These are phyloP conservation scores for Allantophomopsis cytisporea DNA, from an alignment of 2,329 filamentous ascomycete genomes.

Conservation along the genomic window DNA sequence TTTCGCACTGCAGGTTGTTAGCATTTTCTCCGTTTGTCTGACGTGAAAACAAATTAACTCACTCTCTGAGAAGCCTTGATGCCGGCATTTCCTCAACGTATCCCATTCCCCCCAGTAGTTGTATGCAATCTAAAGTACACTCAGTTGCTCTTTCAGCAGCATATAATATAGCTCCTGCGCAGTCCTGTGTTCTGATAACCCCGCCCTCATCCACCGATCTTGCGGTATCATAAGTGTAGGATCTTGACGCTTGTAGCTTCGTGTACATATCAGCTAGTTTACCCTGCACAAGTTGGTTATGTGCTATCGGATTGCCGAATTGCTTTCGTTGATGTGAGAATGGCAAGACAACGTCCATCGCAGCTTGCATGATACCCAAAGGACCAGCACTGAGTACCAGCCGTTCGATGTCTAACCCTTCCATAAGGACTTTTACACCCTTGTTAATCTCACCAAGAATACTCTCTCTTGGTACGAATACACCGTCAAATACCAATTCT, in stretches of 20 bases:
- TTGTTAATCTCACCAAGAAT: conserved; percentile 68
- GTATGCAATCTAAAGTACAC: conserved; percentile 75
- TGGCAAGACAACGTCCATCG: conserved; percentile 73
- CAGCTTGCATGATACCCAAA: conserved; percentile 86
- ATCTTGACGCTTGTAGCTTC: conserved; percentile 68
- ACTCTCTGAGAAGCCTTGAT: conserved; percentile 63
- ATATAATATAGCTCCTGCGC: conserved; percentile 86
- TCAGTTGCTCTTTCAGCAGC: conserved; percentile 85
- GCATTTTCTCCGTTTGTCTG: conserved; percentile 3
- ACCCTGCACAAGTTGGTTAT: conserved; percentile 87
- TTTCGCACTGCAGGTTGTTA: conserved; percentile 38
- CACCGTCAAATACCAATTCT: conserved; percentile 79
- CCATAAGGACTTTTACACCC: conserved; percentile 87
- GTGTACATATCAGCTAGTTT: conserved; percentile 97
- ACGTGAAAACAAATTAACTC: conserved; percentile 5
- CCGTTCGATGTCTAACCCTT: conserved; percentile 86
- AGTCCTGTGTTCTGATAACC: conserved; percentile 72
- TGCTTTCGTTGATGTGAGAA: conserved; percentile 84
- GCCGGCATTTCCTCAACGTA: conserved; percentile 94
- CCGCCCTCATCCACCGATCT: conserved; percentile 65
- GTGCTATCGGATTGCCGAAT: conserved; percentile 74
- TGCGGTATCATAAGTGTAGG: conserved; percentile 82
- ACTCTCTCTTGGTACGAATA: conserved; percentile 77
- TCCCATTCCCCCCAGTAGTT: conserved; percentile 88
- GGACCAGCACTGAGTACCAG: conserved; percentile 86